These are phyloP conservation scores for Aegilops longissima DNA, from an alignment of 176 grass and related monocot genomes.

Conservation along the genomic window DNA sequence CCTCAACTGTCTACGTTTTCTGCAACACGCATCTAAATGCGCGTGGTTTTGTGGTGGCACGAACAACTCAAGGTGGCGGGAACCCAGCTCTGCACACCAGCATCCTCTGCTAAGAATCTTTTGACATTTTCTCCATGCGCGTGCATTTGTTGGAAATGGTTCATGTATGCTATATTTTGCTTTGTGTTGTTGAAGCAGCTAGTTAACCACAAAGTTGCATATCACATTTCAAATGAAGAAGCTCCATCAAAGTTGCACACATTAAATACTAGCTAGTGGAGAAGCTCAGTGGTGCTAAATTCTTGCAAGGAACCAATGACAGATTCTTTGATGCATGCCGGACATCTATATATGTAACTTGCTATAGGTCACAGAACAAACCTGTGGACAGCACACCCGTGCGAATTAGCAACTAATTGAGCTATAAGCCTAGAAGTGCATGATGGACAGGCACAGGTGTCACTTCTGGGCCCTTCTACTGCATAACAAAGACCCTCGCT, in stretches of 20 bases:
- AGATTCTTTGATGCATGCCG: neutral
- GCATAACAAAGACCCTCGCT: neutral
- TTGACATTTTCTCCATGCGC: neutral
- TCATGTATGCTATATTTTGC: neutral
- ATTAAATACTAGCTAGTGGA: too few relatives aligned
- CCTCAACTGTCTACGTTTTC: neutral
- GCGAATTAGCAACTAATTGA: constrained; percentile 11
- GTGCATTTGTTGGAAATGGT: neutral
- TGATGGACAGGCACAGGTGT: neutral
- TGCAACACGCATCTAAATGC: neutral
- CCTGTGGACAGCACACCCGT: neutral
- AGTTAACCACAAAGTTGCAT: too few relatives aligned
- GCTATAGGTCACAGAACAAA: neutral
- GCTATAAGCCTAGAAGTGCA: neutral
- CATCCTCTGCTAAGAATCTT: neutral
- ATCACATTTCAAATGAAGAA: too few relatives aligned
- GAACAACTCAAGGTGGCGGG: neutral
- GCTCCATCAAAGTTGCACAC: too few relatives aligned
- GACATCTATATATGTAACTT: neutral
- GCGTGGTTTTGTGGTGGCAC: neutral
- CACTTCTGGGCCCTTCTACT: neutral
- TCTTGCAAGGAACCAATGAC: neutral
- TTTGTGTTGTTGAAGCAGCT: neutral
- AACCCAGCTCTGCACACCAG: neutral
- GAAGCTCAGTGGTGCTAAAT: too few relatives aligned